Conservation (phyloP, 192 early-diverging fungal species). For the Spizellomyces sp. region DNA sequence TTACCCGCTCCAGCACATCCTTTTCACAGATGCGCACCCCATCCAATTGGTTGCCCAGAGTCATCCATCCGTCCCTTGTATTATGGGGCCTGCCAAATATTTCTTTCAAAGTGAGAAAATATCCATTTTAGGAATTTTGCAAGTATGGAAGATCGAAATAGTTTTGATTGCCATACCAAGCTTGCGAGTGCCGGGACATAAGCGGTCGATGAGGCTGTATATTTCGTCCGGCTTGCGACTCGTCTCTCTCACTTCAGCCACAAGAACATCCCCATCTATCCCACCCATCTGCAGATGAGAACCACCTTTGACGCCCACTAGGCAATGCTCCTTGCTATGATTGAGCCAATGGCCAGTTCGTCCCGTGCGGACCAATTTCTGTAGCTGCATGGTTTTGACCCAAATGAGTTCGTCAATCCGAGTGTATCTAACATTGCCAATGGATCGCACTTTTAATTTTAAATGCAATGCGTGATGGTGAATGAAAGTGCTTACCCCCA, state of each 20-base stretch:
- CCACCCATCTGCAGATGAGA: constrained; percentile 41
- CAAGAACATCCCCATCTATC: constrained; percentile 60
- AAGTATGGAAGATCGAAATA: constrained; percentile 7
- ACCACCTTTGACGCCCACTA: constrained; percentile 60
- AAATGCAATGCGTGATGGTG: too few relatives aligned
- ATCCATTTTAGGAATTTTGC: background rate
- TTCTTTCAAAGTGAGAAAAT: constrained; percentile 33
- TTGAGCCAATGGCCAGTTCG: constrained; percentile 71
- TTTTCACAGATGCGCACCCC: constrained; percentile 27
- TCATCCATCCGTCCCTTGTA: constrained; percentile 63
- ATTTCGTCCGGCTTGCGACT: constrained; percentile 67
- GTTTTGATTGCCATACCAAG: constrained; percentile 19
- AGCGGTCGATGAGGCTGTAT: constrained; percentile 61
- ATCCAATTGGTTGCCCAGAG: constrained; percentile 66
- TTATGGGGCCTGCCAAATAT: constrained; percentile 66
- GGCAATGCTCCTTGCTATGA: constrained; percentile 68
- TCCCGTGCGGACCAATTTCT: constrained; percentile 61
- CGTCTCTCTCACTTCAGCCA: constrained; percentile 63
- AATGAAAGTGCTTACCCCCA: constrained; percentile 32
- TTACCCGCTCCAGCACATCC: too few relatives aligned
- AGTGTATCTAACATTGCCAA: constrained; percentile 37
- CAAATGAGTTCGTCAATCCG: constrained; percentile 67
- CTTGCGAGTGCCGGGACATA: constrained; percentile 58
- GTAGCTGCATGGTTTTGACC: constrained; percentile 69
- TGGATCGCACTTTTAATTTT: too few relatives aligned